These are phyloP conservation scores for Zostera marina DNA, from an alignment of 116 monocot genomes.

Conservation along the genomic window DNA sequence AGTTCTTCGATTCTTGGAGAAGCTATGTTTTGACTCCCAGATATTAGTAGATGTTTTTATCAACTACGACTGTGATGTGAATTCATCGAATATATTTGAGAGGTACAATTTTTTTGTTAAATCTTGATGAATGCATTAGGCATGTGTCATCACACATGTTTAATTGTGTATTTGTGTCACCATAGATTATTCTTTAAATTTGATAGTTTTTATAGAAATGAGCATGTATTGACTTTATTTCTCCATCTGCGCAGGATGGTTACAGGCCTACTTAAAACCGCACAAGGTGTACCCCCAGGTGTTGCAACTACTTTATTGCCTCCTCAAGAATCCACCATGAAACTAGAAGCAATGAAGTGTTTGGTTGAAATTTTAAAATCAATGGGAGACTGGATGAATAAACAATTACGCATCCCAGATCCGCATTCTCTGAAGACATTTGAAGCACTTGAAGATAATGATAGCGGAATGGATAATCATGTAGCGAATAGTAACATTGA, in stretches of 20 bases:
- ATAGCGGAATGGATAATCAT: conserved; percentile 31
- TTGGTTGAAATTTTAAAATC: conserved; percentile 93
- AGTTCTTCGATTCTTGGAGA: conserved; percentile 89
- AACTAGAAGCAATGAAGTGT: conserved; percentile 88
- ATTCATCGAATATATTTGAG: conserved; percentile 96
- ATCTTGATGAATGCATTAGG: neutral
- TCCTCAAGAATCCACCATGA: conserved; percentile 75
- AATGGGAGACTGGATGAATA: conserved; percentile 99
- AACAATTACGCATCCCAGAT: conserved; percentile 87
- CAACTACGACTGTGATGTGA: conserved; percentile 99
- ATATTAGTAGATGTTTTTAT: conserved; percentile 97
- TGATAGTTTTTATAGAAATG: conserved; percentile 1
- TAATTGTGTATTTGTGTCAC: neutral
- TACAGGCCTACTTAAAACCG: conserved; percentile 89
- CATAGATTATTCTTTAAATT: neutral
- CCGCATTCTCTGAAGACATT: conserved; percentile 40
- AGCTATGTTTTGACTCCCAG: conserved; percentile 88
- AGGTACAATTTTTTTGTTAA: conserved; percentile 27
- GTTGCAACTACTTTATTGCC: conserved; percentile 53
- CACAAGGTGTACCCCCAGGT: conserved; percentile 82
- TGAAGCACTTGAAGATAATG: conserved; percentile 32
- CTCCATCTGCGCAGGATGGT: conserved; percentile 52
- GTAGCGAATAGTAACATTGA: conserved; percentile 39
- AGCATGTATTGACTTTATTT: neutral
- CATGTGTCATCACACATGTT: neutral